A percentile compares a stretch with the other conserved stretches of the same genome.
Evolutionary conservation across 2,329 filamentous ascomycete genomes (phyloP).

Genomic region (Aspergillus sp.): DNA sequence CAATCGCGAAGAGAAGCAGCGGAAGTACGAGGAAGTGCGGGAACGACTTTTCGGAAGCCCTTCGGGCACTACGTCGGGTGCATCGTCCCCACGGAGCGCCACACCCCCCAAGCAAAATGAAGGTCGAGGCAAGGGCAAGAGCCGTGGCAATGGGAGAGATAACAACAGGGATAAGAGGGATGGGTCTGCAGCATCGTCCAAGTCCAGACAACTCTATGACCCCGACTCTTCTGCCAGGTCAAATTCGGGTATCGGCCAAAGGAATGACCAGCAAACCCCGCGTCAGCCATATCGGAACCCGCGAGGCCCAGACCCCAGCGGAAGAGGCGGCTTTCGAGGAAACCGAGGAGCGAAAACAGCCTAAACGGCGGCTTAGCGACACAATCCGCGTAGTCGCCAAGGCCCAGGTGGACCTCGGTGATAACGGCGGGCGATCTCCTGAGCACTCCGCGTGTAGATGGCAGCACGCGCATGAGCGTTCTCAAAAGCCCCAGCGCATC

Average conservation of each 20-base stretch:
- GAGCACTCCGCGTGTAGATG: no score
- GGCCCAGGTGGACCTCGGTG: no score
- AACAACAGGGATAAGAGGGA: constrained; percentile 43
- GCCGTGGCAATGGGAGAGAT: constrained; percentile 49
- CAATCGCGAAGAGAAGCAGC: constrained; percentile 85
- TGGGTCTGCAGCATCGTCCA: constrained; percentile 35
- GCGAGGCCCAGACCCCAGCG: constrained; percentile 73
- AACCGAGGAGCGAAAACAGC: constrained; percentile 56
- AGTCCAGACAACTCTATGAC: constrained; percentile 68
- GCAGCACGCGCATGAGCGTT: background rate
- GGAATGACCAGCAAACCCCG: constrained; percentile 33
- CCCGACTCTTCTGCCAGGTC: constrained; percentile 69
- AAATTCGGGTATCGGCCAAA: constrained; percentile 50
- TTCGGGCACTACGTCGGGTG: constrained; percentile 47
- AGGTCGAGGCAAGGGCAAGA: constrained; percentile 46
- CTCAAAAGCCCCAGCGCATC: background rate
- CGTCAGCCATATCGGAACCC: constrained; percentile 70
- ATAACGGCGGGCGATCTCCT: background rate
- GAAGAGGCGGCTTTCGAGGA: constrained; percentile 72
- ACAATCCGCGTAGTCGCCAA: background rate
- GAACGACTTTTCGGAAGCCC: constrained; percentile 78
- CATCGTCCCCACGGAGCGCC: constrained; percentile 61
- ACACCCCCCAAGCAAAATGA: constrained; percentile 55
- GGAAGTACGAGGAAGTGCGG: constrained; percentile 82
- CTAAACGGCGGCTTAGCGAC: constrained; percentile 13